phyloP scores from a whole-genome alignment of 176 grass and related monocot genomes.

The Eragrostis nindensis region DNA sequence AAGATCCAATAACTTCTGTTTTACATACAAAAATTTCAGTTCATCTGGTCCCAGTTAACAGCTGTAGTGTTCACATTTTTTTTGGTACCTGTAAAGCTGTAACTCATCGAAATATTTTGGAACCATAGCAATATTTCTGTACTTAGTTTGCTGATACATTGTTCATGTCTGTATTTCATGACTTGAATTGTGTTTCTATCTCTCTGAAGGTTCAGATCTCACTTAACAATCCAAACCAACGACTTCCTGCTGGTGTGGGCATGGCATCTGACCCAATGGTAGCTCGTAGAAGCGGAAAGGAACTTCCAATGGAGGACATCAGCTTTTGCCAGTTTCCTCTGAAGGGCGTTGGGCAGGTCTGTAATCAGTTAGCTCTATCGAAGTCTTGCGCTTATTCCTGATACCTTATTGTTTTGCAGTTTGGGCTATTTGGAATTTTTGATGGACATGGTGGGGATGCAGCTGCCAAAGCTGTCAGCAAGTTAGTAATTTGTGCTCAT shows the following conservation, averaged over 20 bases:
- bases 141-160: not conserved
- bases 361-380: slow-evolving; percentile 26
- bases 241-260: slow-evolving; percentile 63
- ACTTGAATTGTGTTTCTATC: slow-evolving; percentile 4
- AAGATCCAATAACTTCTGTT: no score
- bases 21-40: not conserved
- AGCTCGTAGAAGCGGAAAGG: slow-evolving; percentile 61
- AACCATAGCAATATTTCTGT: not conserved
- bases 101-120: not conserved
- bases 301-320: slow-evolving; percentile 80
- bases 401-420: slow-evolving; percentile 54
- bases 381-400: slow-evolving; percentile 16
- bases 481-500: slow-evolving; percentile 54
- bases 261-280: slow-evolving; percentile 85
- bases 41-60: not conserved
- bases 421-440: slow-evolving; percentile 85
- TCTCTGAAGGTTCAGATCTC: slow-evolving; percentile 63
- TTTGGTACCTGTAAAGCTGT: slow-evolving; percentile 50
- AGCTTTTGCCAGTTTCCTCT: slow-evolving; percentile 74
- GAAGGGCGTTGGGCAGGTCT: slow-evolving; percentile 63
- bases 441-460: slow-evolving; percentile 89
- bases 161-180: slow-evolving; percentile 2
- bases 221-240: slow-evolving; percentile 51
- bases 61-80: not conserved
- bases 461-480: slow-evolving; percentile 75